phyloP scores from a whole-genome alignment of 176 grass and related monocot genomes.

The Coix lacrymajobi region DNA sequence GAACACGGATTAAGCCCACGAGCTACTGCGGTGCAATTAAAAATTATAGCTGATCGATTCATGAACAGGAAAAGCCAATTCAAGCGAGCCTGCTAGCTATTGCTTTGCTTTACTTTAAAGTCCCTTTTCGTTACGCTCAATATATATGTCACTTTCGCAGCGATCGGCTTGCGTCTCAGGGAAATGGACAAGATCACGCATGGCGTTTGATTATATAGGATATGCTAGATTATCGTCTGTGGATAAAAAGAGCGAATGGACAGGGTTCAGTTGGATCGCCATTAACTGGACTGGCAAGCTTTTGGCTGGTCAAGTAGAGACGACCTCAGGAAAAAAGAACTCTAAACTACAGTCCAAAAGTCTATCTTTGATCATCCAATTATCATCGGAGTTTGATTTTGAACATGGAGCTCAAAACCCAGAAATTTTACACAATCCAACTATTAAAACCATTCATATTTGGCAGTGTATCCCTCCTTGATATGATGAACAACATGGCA shows the following conservation, averaged over 20 bases:
- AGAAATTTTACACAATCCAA: too few relatives aligned
- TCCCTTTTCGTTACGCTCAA: background rate
- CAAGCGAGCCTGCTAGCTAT: background rate
- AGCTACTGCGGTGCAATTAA: background rate
- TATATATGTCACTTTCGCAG: slow-evolving; percentile 7
- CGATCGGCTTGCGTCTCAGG: background rate
- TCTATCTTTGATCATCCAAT: background rate
- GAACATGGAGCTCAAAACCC: too few relatives aligned
- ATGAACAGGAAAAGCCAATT: background rate
- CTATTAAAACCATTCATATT: too few relatives aligned
- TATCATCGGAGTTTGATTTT: background rate
- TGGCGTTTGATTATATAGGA: background rate
- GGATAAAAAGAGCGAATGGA: background rate
- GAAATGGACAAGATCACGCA: background rate
- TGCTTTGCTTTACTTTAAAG: background rate
- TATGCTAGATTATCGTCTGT: background rate
- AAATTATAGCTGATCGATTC: slow-evolving; percentile 7
- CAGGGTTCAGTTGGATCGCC: background rate
- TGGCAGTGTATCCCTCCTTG: too few relatives aligned
- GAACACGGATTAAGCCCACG: background rate
- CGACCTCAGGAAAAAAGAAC: background rate
- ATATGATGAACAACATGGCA: too few relatives aligned
- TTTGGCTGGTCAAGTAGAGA: background rate
- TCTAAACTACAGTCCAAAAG: background rate
- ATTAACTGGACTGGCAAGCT: background rate